Evolutionary conservation across 2,329 filamentous ascomycete species (phyloP), one percentile per base, ranked within the genome.

Genomic region (Clonostachys sp.): DNA sequence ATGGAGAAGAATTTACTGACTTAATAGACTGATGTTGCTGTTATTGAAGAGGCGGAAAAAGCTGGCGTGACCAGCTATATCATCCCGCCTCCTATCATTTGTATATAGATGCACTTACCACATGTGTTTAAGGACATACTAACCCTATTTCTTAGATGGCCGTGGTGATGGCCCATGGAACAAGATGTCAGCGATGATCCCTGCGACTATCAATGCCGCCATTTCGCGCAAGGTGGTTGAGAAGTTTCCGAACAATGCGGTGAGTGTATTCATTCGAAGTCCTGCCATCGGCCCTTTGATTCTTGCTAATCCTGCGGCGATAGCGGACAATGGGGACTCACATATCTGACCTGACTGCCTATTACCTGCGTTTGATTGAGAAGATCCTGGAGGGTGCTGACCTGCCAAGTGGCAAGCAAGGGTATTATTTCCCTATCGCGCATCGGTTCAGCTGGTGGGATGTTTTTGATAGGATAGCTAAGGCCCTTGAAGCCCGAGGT

Each of bases 341-440:
- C 34, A 24, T 45, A n/a, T 20, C 44, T 0, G 65, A 68, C 45
- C 44, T 68, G 16, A 53, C 53, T 6, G 52, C 52, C 5, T 53
- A 65, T 12, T 68, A 66, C 34, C 50, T 51, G 17, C 53, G 58
- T 3, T 41, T 69, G 4, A 24, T 62, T 3, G 52, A 54, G 16
- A 62, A 6, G n/a, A 45, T 45, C 2, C 16, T 45, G n/a, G 13
- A 14, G 16, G 16, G 20, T 12, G 33, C 16, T 8, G 12, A 17
- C 12, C 16, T 45, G n/a, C 58, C 61, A 2, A 61, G 48, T 34
- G 62, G 61, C 0, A 53, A 59, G n/a, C 47, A 64, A 0, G 63
- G 66, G 2, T 67, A 66, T 45, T 66, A 66, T 47, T 67, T 67
- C 39, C 54, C 55, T 6, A 45, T 58, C 9, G 58, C 59, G 3